Conservation (phyloP, 225 moss, liverwort and hornwort genomes). For the Rhytidiadelphus loreus region DNA sequence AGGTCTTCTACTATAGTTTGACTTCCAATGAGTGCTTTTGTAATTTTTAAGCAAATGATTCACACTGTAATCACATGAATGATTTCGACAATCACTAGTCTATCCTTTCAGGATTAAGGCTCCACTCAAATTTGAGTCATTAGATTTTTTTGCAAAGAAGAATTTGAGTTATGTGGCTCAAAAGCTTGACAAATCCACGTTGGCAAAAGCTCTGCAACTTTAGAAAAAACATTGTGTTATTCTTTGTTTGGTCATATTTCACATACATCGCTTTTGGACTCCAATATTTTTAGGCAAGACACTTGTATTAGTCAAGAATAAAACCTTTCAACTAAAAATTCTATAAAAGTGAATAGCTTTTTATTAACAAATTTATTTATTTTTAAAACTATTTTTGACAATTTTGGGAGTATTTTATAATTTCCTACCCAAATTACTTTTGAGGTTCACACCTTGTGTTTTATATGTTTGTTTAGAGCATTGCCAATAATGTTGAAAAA, state of each 20-base stretch:
- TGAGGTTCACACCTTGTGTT: accelerated
- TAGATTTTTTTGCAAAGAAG: background rate
- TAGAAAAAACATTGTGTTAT: background rate
- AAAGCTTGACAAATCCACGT: background rate
- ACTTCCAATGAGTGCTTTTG: no score
- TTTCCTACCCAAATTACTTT: accelerated
- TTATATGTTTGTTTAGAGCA: background rate
- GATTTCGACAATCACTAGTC: no score
- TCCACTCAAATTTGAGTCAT: background rate
- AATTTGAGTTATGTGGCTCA: accelerated
- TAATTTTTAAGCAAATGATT: no score
- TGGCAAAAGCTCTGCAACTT: background rate
- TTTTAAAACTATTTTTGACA: accelerated
- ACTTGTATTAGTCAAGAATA: background rate
- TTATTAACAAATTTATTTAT: no score
- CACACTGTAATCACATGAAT: no score
- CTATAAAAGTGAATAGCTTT: background rate
- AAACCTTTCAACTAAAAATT: no score
- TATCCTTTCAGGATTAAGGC: no score
- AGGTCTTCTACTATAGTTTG: no score
- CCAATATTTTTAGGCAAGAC: background rate
- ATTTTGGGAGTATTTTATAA: background rate
- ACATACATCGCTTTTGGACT: background rate
- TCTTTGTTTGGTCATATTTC: accelerated
- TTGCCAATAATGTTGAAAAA: background rate